Percentiles rank a stretch among this genome's conserved stretches.
These are phyloP conservation scores for Fusarium verticillioides DNA, from an alignment of 2,329 filamentous ascomycete species.

Conservation along the genomic window DNA sequence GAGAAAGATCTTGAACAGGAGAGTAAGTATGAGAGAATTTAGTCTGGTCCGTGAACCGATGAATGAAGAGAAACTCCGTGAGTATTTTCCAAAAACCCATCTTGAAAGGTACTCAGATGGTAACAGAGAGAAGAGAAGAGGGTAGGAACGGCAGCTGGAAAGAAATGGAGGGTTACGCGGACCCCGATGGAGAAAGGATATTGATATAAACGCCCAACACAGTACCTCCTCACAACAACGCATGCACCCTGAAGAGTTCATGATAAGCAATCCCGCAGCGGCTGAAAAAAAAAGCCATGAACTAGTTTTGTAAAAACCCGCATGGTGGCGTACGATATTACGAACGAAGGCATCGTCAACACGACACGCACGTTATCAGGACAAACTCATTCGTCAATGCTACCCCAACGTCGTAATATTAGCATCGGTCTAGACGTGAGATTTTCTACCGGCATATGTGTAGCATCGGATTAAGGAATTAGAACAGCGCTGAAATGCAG, in stretches of 20 bases:
- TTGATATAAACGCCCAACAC: background rate
- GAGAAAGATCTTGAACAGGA: background rate
- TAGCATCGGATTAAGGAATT: background rate
- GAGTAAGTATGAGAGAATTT: background rate
- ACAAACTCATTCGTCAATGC: background rate
- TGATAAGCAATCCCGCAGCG: background rate
- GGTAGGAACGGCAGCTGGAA: background rate
- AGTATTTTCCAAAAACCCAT: slow-evolving; percentile 11
- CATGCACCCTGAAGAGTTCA: background rate
- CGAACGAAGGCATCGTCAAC: background rate
- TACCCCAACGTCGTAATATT: background rate
- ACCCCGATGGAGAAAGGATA: background rate
- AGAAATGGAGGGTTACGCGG: background rate
- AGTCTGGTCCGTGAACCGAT: background rate
- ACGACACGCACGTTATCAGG: background rate
- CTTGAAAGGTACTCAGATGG: background rate
- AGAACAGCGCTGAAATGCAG: background rate
- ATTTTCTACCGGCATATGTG: background rate
- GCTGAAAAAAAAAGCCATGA: background rate
- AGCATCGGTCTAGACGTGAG: background rate
- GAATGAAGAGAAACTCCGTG: background rate
- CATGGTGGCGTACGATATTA: background rate
- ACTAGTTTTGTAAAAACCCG: background rate
- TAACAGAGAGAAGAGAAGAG: background rate
- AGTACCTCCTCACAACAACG: background rate